These are phyloP conservation scores for Borovskyia barvae DNA, from an alignment of 208 protist species.

Conservation along the genomic window DNA sequence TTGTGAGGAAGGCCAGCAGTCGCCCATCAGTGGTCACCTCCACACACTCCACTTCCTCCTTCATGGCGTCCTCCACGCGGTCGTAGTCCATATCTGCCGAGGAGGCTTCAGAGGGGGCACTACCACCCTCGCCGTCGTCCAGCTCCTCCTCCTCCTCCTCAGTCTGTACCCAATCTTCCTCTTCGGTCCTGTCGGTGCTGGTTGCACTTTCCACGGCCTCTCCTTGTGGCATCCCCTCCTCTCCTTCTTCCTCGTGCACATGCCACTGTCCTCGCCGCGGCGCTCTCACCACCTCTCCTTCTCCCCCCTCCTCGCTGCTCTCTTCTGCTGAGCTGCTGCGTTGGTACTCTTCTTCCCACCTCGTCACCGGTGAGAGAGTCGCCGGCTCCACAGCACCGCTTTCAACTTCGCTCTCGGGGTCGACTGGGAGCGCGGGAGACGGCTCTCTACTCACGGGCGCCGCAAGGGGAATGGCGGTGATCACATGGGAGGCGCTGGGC, in stretches of 20 bases:
- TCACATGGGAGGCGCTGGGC: too few relatives aligned
- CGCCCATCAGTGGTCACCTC: constrained; percentile 48
- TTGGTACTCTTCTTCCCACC: too few relatives aligned
- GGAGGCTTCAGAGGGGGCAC: constrained; percentile 19
- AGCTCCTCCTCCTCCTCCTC: constrained; percentile 11
- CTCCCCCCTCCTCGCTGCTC: not conserved
- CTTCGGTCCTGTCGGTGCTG: not conserved
- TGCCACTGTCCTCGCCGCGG: not conserved
- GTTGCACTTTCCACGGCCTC: too few relatives aligned
- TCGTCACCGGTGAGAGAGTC: too few relatives aligned
- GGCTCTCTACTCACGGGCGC: too few relatives aligned
- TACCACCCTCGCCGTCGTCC: constrained; percentile 23
- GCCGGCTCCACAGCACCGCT: too few relatives aligned
- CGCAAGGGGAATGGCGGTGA: too few relatives aligned
- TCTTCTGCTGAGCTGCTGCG: too few relatives aligned
- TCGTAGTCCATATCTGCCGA: constrained; percentile 49
- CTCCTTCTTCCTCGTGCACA: constrained; percentile 4
- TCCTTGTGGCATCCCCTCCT: constrained; percentile 10
- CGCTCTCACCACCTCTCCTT: not conserved
- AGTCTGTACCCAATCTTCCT: constrained; percentile 8
- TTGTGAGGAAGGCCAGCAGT: constrained; percentile 68
- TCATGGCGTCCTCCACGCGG: constrained; percentile 37
- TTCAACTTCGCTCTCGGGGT: too few relatives aligned
- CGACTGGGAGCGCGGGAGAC: too few relatives aligned
- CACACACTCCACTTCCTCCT: constrained; percentile 71